Percentiles rank a stretch among this genome's conserved stretches.
phyloP scores from a whole-genome alignment of 352 stramenopile species.

The Globisporangium rhizosaccharum region DNA sequence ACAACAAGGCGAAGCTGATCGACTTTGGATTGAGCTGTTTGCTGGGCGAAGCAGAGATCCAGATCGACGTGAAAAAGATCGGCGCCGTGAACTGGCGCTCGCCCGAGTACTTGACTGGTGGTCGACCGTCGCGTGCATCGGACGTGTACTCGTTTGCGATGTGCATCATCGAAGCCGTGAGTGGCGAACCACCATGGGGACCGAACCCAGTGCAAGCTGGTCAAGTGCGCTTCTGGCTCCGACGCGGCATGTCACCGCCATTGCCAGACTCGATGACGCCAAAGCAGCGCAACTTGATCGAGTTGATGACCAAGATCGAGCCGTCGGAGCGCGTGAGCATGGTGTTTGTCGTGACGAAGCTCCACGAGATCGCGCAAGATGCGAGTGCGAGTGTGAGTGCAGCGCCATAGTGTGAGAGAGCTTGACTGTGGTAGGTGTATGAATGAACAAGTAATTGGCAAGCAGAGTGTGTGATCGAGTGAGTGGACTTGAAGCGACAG shows the following conservation, averaged over 20 bases:
- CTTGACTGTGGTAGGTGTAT: too few relatives aligned
- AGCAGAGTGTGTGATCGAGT: too few relatives aligned
- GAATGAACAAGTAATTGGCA: too few relatives aligned
- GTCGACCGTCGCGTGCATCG: not conserved
- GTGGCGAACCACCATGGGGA: not conserved
- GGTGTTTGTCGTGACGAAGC: not conserved
- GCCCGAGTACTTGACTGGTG: not conserved
- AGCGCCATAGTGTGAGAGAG: not conserved
- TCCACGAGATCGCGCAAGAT: not conserved
- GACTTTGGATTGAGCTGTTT: not conserved
- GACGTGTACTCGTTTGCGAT: slow-evolving; percentile 4
- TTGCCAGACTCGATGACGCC: not conserved
- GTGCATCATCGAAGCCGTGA: slow-evolving; percentile 1
- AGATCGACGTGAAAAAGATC: slow-evolving; percentile 1
- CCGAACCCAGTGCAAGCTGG: not conserved
- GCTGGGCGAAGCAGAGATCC: not conserved
- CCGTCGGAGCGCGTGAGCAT: not conserved
- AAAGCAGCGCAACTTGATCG: slow-evolving; percentile 6
- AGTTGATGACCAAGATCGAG: slow-evolving; percentile 1
- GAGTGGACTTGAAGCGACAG: too few relatives aligned
- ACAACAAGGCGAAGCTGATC: not conserved
- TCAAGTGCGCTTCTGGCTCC: not conserved
- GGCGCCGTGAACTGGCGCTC: not conserved
- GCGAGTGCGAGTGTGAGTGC: not conserved
- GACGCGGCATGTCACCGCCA: not conserved